These are phyloP conservation scores for Lichtheimia ramosa DNA, from an alignment of 371 early-diverging fungal genomes.

Conservation along the genomic window DNA sequence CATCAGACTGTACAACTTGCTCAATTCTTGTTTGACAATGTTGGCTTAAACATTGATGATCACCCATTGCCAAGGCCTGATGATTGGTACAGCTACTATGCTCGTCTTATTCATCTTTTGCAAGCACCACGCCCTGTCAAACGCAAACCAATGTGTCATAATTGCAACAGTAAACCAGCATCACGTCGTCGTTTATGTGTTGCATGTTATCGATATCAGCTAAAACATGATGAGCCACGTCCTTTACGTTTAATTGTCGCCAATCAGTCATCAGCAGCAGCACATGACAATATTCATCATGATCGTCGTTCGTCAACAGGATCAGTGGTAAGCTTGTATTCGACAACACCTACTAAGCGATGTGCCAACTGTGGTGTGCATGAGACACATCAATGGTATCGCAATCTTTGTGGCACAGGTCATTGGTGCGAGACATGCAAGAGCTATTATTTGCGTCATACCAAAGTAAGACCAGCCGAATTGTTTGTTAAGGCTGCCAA, in stretches of 20 bases:
- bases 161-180: slow-evolving; percentile 43
- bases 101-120: slow-evolving; percentile 27
- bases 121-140: slow-evolving; percentile 39
- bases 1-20: slow-evolving; percentile 27
- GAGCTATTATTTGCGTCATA: slow-evolving; percentile 46
- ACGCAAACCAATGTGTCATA: slow-evolving; percentile 40
- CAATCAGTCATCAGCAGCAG: slow-evolving; percentile 12
- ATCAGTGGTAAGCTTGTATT: not conserved
- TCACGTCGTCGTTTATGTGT: slow-evolving; percentile 45
- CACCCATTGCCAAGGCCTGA: slow-evolving; percentile 32
- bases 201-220: slow-evolving; percentile 43
- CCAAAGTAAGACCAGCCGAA: slow-evolving; percentile 38
- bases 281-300: not conserved
- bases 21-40: slow-evolving; percentile 38
- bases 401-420: slow-evolving; percentile 44
- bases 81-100: slow-evolving; percentile 27
- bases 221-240: slow-evolving; percentile 36
- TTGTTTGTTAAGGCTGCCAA: slow-evolving; percentile 49
- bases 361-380: slow-evolving; percentile 47
- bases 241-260: slow-evolving; percentile 43
- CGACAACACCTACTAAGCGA: slow-evolving; percentile 10
- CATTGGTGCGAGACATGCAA: slow-evolving; percentile 56
- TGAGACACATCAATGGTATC: slow-evolving; percentile 53
- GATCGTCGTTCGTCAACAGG: not conserved
- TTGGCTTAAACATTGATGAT: slow-evolving; percentile 26